phyloP scores from a whole-genome alignment of 2,329 filamentous ascomycete genomes.

The Nothophaeocryptopus gaeumannii region DNA sequence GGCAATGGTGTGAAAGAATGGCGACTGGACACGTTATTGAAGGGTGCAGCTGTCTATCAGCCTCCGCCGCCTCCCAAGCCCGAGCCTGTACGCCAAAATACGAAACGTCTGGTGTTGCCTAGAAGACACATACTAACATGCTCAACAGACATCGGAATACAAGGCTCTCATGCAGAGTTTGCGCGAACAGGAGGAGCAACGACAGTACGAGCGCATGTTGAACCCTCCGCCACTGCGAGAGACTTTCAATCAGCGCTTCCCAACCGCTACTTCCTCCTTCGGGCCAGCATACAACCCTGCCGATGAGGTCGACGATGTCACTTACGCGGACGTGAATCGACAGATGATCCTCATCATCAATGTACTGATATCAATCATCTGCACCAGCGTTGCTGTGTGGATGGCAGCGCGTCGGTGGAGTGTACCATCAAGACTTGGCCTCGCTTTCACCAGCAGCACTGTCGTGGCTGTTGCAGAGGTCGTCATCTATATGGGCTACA shows the following conservation, averaged over 20 bases:
- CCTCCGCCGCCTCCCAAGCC: slow-evolving; percentile 78
- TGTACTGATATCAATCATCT: slow-evolving; percentile 80
- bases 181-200: slow-evolving; percentile 76
- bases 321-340: slow-evolving; percentile 71
- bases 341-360: slow-evolving; percentile 85
- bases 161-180: slow-evolving; percentile 83
- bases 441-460: slow-evolving; percentile 68
- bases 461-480: slow-evolving; percentile 74
- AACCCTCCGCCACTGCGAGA: slow-evolving; percentile 58
- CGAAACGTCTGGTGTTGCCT: not conserved
- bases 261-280: slow-evolving; percentile 51
- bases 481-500: slow-evolving; percentile 71
- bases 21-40: slow-evolving; percentile 68
- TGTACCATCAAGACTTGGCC: slow-evolving; percentile 64
- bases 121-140: slow-evolving; percentile 13
- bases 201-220: slow-evolving; percentile 77
- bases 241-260: slow-evolving; percentile 60
- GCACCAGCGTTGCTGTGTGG: slow-evolving; percentile 75
- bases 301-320: slow-evolving; percentile 59
- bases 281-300: slow-evolving; percentile 38
- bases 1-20: slow-evolving; percentile 29
- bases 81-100: slow-evolving; percentile 61
- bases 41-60: slow-evolving; percentile 68
- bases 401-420: slow-evolving; percentile 74
- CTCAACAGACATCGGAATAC: slow-evolving; percentile 69